Conservation (phyloP, 2,329 filamentous ascomycete genomes). For the Neonectria sp. region DNA sequence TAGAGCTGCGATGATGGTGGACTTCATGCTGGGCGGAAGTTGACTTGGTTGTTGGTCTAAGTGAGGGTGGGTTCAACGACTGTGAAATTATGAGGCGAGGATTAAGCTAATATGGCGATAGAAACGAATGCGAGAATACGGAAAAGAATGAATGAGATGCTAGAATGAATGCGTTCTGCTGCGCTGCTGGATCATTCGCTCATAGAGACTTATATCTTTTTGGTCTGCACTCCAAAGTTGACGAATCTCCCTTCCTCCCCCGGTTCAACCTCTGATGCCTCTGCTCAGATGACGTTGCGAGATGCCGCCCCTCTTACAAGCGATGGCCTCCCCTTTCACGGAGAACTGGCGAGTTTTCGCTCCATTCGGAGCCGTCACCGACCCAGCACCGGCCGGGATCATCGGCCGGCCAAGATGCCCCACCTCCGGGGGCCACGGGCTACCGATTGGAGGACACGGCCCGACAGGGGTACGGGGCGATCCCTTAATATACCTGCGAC, state of each 20-base stretch:
- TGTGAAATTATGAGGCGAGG: neutral
- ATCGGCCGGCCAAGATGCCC: conserved; percentile 7
- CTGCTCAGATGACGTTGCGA: conserved; percentile 22
- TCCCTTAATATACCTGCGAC: conserved; percentile 4
- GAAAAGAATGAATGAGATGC: neutral
- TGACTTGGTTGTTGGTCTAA: neutral
- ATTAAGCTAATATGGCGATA: neutral
- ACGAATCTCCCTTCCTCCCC: neutral
- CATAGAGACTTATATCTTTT: conserved; percentile 6
- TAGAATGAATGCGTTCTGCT: neutral
- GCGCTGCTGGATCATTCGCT: neutral
- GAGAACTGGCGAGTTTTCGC: conserved; percentile 9
- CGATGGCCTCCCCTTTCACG: neutral
- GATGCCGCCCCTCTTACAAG: conserved; percentile 5
- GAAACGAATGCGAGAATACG: neutral
- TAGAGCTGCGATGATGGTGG: conserved; percentile 27
- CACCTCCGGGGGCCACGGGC: neutral
- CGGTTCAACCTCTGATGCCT: neutral
- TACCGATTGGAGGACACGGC: neutral
- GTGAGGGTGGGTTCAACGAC: neutral
- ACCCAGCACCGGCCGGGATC: conserved; percentile 26
- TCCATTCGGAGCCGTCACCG: conserved; percentile 24
- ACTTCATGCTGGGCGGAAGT: neutral
- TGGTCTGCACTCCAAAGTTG: no score
- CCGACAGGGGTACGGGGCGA: neutral